Evolutionary conservation across 768 basidiomycete species (phyloP).

Genomic region (Phanerochaete sordida): DNA sequence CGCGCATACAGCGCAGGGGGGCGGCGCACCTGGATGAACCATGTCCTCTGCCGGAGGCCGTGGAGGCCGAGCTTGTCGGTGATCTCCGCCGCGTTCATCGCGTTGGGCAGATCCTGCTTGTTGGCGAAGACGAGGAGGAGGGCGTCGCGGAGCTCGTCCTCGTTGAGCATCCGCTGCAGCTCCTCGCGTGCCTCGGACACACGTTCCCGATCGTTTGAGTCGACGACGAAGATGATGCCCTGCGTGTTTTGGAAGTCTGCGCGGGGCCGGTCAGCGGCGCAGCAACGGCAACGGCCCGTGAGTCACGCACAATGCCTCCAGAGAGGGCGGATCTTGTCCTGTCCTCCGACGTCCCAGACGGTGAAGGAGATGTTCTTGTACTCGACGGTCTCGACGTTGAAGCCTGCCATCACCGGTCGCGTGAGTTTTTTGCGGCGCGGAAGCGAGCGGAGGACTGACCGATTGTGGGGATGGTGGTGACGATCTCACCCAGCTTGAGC

Average conservation of each 20-base stretch:
- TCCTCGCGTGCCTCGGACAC: constrained; percentile 98
- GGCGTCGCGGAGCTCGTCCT: constrained; percentile 98
- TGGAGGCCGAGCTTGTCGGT: constrained; percentile 99
- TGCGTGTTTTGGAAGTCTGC: constrained; percentile 99
- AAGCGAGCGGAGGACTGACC: constrained; percentile 50
- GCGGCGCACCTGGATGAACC: constrained; percentile 90
- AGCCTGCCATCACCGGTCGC: constrained; percentile 54
- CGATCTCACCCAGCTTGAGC: constrained; percentile 99
- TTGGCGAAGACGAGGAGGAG: constrained; percentile 99
- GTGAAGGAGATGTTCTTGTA: constrained; percentile 99
- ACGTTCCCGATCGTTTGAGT: constrained; percentile 99
- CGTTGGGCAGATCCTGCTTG: constrained; percentile 99
- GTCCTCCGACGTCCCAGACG: constrained; percentile 99
- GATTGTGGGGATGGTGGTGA: constrained; percentile 99
- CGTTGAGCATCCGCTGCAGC: constrained; percentile 98
- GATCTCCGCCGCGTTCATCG: constrained; percentile 99
- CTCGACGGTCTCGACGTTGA: constrained; percentile 99
- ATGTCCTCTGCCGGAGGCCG: constrained; percentile 93
- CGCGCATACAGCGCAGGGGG: background rate
- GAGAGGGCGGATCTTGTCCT: constrained; percentile 99
- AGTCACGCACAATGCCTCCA: constrained; percentile 96
- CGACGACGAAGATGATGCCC: constrained; percentile 99
- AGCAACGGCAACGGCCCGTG: constrained; percentile 12
- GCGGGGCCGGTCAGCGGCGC: constrained; percentile 14
- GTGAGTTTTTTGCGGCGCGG: constrained; percentile 10